Percentiles rank a stretch among this genome's conserved stretches.
Conservation (phyloP, 1,284 basidiomycete species). For the Thecaphora frezii region DNA sequence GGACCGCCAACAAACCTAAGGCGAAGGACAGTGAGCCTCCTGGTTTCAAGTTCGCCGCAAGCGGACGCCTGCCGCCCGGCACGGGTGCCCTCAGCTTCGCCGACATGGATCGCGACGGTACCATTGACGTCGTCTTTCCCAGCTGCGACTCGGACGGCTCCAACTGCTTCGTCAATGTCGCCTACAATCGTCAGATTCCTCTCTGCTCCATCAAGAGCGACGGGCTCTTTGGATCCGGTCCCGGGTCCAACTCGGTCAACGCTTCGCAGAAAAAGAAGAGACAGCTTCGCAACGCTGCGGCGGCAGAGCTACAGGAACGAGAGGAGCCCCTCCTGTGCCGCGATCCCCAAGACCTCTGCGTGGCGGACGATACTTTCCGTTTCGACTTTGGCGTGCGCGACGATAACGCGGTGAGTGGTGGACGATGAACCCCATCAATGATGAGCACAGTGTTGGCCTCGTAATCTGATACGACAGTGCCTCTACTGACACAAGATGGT, state of each 20-base stretch:
- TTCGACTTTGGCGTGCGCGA: conserved; percentile 70
- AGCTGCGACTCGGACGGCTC: conserved; percentile 67
- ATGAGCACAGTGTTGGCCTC: no score
- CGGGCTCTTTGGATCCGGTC: conserved; percentile 20
- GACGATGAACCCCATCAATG: no score
- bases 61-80: conserved; percentile 73
- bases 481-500: no score
- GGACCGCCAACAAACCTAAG: conserved; percentile 63
- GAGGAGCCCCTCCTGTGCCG: conserved; percentile 56
- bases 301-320: neutral
- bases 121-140: conserved; percentile 90
- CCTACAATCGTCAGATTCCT: conserved; percentile 86
- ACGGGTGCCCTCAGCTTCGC: conserved; percentile 82
- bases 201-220: conserved; percentile 66
- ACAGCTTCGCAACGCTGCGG: neutral
- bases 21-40: conserved; percentile 61
- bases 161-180: conserved; percentile 83
- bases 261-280: neutral
- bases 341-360: conserved; percentile 77
- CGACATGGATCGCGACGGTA: conserved; percentile 93
- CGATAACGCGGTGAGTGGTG: conserved; percentile 68
- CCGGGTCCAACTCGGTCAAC: neutral
- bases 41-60: conserved; percentile 73
- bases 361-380: conserved; percentile 75
- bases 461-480: no score